Base-by-base conservation (phyloP, 2,329 filamentous ascomycete genomes). In the Hymenoscyphus occultus region DNA sequence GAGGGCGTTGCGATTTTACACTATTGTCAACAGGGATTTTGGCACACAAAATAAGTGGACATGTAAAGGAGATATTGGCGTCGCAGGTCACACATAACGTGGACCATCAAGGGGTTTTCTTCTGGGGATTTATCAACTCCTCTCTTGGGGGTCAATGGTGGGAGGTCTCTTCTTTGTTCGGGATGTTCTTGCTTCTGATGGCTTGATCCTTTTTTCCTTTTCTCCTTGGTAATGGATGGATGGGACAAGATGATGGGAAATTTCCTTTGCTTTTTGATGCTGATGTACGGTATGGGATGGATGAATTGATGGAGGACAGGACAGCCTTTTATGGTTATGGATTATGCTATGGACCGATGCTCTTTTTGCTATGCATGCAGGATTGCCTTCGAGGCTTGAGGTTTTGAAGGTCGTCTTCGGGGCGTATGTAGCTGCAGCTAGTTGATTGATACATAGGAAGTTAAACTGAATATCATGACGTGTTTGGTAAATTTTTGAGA, bases 31-130 rank as follows among this genome's bases (percentile, higher is more conserved):
- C 48, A 0, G 39, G 59, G 39, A 13, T 9, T 48, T 48, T 45
- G 39, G 19, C 14, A n/a, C 28, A 60, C 39, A 62, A 40, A 42
- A 31, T 22, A n/a, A 60, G 39, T 42, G 58, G 59, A 48, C 56
- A 60, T 35, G 64, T 51, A 61, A 51, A 28, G 19, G 35, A 56
- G 56, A 62, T 59, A 56, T 60, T 64, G 61, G 61, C 57, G 64
- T 66, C 58, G 56, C 35, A 56, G 48, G 35, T 35, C 35, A 45
- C 58, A 51, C 35, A n/a, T 51, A 19, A 28, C 12, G 48, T 54
- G 12, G 19, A 22, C 10, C 48, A 13, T 5, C 5, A 13, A 7
- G 42, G 9, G 35, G 35, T 35, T 35, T 35, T 35, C 5, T 35
- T 19, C 13, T 54, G 22, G n/a, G 48, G 22, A 12, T 22, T 51